These are phyloP conservation scores for Chaetomiaceae sp. DNA, from an alignment of 2,329 filamentous ascomycete species.

Conservation along the genomic window DNA sequence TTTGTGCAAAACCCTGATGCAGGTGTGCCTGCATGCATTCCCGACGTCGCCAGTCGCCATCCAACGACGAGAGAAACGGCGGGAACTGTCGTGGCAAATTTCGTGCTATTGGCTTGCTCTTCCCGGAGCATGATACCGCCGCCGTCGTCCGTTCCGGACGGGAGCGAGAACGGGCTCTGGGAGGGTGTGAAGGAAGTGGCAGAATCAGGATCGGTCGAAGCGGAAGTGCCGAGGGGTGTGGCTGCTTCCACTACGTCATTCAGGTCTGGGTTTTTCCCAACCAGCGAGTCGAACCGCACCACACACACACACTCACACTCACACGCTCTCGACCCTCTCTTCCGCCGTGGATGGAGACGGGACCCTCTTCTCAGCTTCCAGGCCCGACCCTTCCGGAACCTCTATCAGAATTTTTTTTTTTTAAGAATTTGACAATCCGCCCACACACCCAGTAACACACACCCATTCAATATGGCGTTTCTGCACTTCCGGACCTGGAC, in stretches of 20 bases:
- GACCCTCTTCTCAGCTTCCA: not conserved
- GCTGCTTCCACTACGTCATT: conserved; percentile 17
- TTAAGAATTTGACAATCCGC: not conserved
- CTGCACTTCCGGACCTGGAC: not conserved
- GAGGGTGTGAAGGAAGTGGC: not conserved
- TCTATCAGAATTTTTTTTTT: conserved; percentile 7
- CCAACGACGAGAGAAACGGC: not conserved
- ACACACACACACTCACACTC: not conserved
- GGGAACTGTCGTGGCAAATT: conserved; percentile 1
- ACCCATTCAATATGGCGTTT: too few species aligned
- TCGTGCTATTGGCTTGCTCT: conserved; percentile 4
- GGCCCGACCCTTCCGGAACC: conserved; percentile 15
- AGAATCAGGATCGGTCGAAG: not conserved
- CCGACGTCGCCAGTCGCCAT: not conserved
- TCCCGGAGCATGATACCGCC: not conserved
- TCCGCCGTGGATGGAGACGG: too few species aligned
- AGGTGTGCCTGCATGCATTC: too few species aligned
- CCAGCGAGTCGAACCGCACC: not conserved
- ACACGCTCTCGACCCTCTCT: too few species aligned
- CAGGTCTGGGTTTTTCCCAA: not conserved
- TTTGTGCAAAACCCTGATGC: too few species aligned
- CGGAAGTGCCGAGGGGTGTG: conserved; percentile 5
- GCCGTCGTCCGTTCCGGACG: not conserved
- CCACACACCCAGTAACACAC: not conserved
- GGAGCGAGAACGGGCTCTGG: too few species aligned